Evolutionary conservation across 2,329 filamentous ascomycete species (phyloP).

Genomic region (Graphilbum sp.): DNA sequence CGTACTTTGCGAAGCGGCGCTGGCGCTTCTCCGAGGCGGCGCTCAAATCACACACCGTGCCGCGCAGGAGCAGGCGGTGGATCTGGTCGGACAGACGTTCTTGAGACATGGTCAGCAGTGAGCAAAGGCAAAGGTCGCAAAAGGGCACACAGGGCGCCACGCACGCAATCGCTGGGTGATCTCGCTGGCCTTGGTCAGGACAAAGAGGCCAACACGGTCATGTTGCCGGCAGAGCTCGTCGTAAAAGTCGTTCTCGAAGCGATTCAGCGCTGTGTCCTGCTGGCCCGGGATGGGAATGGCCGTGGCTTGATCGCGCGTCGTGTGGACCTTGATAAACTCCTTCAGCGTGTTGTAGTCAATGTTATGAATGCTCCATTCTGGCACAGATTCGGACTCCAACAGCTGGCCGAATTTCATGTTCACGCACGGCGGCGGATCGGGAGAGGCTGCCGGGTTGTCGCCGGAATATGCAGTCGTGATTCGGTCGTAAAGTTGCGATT

Average conservation of each 20-base stretch:
- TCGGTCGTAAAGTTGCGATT: too few species aligned
- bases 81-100: slow-evolving; percentile 33
- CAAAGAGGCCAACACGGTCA: slow-evolving; percentile 61
- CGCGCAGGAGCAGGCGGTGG: slow-evolving; percentile 29
- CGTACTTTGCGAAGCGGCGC: slow-evolving; percentile 35
- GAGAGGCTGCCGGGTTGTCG: too few species aligned
- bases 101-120: slow-evolving; percentile 11
- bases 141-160: too few species aligned
- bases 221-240: slow-evolving; percentile 57
- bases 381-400: slow-evolving; percentile 59
- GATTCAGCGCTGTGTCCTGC: slow-evolving; percentile 36
- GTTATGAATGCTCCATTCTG: slow-evolving; percentile 72
- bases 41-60: slow-evolving; percentile 17
- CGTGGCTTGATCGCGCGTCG: slow-evolving; percentile 50
- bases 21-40: slow-evolving; percentile 28
- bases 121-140: background rate
- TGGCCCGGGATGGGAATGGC: slow-evolving; percentile 63
- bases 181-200: slow-evolving; percentile 65
- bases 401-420: slow-evolving; percentile 64
- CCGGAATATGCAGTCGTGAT: too few species aligned
- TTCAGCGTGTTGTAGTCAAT: slow-evolving; percentile 83
- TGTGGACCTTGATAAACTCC: slow-evolving; percentile 67
- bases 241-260: slow-evolving; percentile 59
- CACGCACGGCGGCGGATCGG: background rate
- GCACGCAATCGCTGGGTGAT: slow-evolving; percentile 52